These are phyloP conservation scores for Juncus inflexus DNA, from an alignment of 176 grass and related monocot species.

Conservation along the genomic window DNA sequence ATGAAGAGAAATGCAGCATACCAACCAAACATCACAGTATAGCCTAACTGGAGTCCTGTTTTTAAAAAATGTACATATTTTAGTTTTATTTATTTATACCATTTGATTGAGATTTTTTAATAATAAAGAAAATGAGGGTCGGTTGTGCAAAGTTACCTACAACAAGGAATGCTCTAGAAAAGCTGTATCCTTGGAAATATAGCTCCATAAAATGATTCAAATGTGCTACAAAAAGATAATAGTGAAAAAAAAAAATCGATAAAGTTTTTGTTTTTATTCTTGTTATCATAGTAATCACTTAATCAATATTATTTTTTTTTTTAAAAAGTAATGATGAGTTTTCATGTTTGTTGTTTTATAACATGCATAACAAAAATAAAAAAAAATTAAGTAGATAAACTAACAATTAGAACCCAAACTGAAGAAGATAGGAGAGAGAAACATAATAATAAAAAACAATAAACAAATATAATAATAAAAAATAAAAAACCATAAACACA, in stretches of 20 bases:
- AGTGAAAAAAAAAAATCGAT: slow-evolving; percentile 4
- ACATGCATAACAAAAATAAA: slow-evolving; percentile 2
- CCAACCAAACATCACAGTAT: slow-evolving; percentile 95
- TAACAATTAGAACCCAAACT: slow-evolving; percentile 66
- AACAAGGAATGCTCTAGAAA: slow-evolving; percentile 74
- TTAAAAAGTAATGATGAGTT: not conserved
- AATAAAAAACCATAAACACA: too few species aligned
- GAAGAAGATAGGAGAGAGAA: slow-evolving; percentile 86
- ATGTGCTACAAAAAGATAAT: slow-evolving; percentile 55
- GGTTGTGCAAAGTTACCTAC: slow-evolving; percentile 46
- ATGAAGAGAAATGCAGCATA: slow-evolving; percentile 90
- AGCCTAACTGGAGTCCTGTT: slow-evolving; percentile 82
- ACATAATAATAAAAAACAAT: slow-evolving; percentile 45
- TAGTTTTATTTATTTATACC: not conserved
- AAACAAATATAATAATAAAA: too few species aligned
- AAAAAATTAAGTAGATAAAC: slow-evolving; percentile 3
- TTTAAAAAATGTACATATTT: not conserved
- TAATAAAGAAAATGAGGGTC: not conserved
- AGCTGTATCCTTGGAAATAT: slow-evolving; percentile 55
- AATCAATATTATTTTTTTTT: not conserved
- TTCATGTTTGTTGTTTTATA: not conserved
- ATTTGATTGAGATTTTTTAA: slow-evolving; percentile 1
- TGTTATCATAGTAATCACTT: too few species aligned
- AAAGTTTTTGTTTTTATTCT: not conserved
- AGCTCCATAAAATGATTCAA: slow-evolving; percentile 84